phyloP scores from a whole-genome alignment of 2,329 filamentous ascomycete species.

The Fusarium sp. region DNA sequence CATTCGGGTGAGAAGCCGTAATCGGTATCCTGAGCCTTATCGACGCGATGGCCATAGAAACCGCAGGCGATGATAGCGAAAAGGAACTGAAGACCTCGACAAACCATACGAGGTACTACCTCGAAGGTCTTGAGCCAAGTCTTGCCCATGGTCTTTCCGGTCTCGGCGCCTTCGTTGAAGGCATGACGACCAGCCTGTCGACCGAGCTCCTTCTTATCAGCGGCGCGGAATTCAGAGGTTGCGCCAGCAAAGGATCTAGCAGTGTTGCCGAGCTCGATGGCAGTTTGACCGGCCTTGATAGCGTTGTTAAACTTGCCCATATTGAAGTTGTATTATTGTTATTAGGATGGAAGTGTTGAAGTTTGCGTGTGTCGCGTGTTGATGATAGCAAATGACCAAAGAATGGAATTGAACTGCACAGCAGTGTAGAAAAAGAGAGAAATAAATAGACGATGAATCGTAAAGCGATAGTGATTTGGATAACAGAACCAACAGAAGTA shows the following conservation, averaged over 20 bases:
- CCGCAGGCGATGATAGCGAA: conserved; percentile 76
- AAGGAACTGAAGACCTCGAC: conserved; percentile 76
- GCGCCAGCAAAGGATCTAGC: conserved; percentile 45
- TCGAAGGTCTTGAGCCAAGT: conserved; percentile 61
- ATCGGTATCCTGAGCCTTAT: conserved; percentile 53
- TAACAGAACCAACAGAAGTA: not conserved
- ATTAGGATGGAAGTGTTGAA: not conserved
- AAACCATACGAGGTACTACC: conserved; percentile 60
- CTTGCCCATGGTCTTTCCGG: conserved; percentile 57
- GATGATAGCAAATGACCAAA: not conserved
- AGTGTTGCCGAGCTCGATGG: conserved; percentile 49
- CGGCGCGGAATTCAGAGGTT: conserved; percentile 47
- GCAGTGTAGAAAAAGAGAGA: conserved; percentile 28
- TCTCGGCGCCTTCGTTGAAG: conserved; percentile 51
- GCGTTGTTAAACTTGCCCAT: conserved; percentile 49
- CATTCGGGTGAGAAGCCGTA: conserved; percentile 66
- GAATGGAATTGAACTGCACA: conserved; percentile 28
- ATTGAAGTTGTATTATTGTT: not conserved
- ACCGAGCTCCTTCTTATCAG: conserved; percentile 51
- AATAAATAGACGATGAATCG: not conserved
- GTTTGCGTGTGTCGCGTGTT: not conserved
- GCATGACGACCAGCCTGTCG: conserved; percentile 49
- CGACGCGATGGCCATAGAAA: conserved; percentile 72
- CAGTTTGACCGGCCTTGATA: conserved; percentile 51
- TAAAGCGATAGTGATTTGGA: conserved; percentile 14